Conservation (phyloP, 2,329 filamentous ascomycete genomes). For the Juglanconis sp. region DNA sequence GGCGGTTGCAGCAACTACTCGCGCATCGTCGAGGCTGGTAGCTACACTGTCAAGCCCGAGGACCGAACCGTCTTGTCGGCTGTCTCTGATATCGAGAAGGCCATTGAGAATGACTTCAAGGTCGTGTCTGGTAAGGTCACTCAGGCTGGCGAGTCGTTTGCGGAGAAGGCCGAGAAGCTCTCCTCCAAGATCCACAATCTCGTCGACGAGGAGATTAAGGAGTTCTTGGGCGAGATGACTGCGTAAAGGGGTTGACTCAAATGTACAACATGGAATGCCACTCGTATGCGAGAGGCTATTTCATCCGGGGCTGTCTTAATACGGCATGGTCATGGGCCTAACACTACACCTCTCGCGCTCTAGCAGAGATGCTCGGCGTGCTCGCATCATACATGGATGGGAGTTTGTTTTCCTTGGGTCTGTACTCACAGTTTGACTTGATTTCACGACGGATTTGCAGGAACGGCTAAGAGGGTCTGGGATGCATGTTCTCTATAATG, state of each 20-base stretch:
- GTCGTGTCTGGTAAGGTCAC: conserved; percentile 37
- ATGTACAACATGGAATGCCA: background rate
- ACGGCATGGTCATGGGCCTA: background rate
- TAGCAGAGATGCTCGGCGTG: background rate
- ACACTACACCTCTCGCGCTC: background rate
- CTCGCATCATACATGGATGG: conserved; percentile 6
- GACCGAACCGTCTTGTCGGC: conserved; percentile 41
- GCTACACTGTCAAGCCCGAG: conserved; percentile 57
- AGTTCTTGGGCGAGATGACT: conserved; percentile 53
- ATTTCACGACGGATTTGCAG: background rate
- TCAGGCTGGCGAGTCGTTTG: conserved; percentile 50
- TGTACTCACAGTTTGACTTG: conserved; percentile 4
- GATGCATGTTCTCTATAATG: conserved; percentile 6
- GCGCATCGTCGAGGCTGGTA: conserved; percentile 71
- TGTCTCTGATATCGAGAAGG: conserved; percentile 41
- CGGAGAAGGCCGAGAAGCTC: conserved; percentile 58
- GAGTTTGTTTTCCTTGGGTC: background rate
- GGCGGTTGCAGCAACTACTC: conserved; percentile 91
- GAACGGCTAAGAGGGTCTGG: background rate
- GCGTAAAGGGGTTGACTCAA: conserved; percentile 25
- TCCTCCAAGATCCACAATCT: conserved; percentile 61
- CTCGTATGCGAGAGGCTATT: background rate
- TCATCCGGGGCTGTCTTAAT: background rate
- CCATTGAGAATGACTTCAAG: background rate
- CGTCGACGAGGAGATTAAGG: conserved; percentile 59